Conservation (phyloP, 2,329 filamentous ascomycete species). For the Monilinia polystroma region DNA sequence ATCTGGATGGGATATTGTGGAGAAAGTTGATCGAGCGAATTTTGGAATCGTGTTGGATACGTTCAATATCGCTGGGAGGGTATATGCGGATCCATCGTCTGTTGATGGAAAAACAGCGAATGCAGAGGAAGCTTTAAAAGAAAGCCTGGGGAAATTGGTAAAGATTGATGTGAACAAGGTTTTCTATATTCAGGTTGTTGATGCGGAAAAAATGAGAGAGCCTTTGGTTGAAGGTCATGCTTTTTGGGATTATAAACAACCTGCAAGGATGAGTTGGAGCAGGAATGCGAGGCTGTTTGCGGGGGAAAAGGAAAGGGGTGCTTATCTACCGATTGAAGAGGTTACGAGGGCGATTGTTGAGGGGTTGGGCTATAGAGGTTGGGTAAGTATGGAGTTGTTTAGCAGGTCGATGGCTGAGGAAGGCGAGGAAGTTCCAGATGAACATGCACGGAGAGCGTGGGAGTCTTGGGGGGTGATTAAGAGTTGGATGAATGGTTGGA, state of each 20-base stretch:
- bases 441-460: slow-evolving; percentile 52
- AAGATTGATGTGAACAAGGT: slow-evolving; percentile 61
- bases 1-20: slow-evolving; percentile 64
- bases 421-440: slow-evolving; percentile 46
- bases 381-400: slow-evolving; percentile 60
- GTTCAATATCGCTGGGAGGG: slow-evolving; percentile 70
- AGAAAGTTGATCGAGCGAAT: slow-evolving; percentile 62
- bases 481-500: slow-evolving; percentile 25
- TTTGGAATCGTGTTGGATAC: slow-evolving; percentile 73
- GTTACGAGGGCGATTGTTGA: slow-evolving; percentile 50
- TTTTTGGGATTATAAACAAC: slow-evolving; percentile 58
- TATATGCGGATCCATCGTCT: slow-evolving; percentile 64
- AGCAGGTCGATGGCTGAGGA: slow-evolving; percentile 51
- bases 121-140: slow-evolving; percentile 55
- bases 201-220: slow-evolving; percentile 60
- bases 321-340: slow-evolving; percentile 55
- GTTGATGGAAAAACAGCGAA: slow-evolving; percentile 52
- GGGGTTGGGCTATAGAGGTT: slow-evolving; percentile 56
- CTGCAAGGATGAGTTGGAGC: slow-evolving; percentile 72
- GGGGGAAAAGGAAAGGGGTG: slow-evolving; percentile 53
- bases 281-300: slow-evolving; percentile 71
- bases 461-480: slow-evolving; percentile 46
- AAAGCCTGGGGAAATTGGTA: slow-evolving; percentile 31
- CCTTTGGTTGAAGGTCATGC: slow-evolving; percentile 57
- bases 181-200: slow-evolving; percentile 74